Conservation (phyloP, 129 eudicot species). For the Escallonia herrerae region DNA sequence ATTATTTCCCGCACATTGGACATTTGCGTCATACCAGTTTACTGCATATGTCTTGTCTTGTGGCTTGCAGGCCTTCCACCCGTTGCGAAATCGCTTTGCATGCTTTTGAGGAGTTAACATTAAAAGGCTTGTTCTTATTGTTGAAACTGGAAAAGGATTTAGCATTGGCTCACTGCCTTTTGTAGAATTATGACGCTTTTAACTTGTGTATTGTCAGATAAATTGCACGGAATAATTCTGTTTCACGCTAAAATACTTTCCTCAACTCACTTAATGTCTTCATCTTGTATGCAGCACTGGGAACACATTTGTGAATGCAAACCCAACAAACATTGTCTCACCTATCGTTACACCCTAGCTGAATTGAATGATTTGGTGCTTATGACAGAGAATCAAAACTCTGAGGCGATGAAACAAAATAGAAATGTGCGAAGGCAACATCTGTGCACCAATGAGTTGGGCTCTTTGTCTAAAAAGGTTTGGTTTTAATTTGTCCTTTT, state of each 20-base stretch:
- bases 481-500: not conserved
- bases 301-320: slow-evolving; percentile 94
- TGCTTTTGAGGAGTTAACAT: too few species aligned
- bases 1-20: too few species aligned
- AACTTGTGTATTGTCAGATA: too few species aligned
- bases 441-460: slow-evolving; percentile 26
- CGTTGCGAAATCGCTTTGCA: too few species aligned
- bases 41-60: too few species aligned
- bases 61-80: too few species aligned
- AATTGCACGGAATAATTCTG: too few species aligned
- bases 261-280: not conserved
- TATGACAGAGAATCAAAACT: slow-evolving; percentile 26
- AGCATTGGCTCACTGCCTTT: too few species aligned
- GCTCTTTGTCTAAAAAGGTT: slow-evolving; percentile 70
- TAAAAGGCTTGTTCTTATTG: too few species aligned
- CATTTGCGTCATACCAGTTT: too few species aligned
- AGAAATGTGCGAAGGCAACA: slow-evolving; percentile 30
- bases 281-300: slow-evolving; percentile 70
- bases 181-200: too few species aligned
- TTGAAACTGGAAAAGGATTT: too few species aligned
- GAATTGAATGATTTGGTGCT: slow-evolving; percentile 57
- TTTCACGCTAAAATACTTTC: not conserved
- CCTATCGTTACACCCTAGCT: slow-evolving; percentile 80
- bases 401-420: slow-evolving; percentile 24
- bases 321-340: slow-evolving; percentile 57